Evolutionary conservation across 257 asterid species (phyloP), one percentile per base, ranked within the genome.

Genomic region (Solanum corneliomulleri): DNA sequence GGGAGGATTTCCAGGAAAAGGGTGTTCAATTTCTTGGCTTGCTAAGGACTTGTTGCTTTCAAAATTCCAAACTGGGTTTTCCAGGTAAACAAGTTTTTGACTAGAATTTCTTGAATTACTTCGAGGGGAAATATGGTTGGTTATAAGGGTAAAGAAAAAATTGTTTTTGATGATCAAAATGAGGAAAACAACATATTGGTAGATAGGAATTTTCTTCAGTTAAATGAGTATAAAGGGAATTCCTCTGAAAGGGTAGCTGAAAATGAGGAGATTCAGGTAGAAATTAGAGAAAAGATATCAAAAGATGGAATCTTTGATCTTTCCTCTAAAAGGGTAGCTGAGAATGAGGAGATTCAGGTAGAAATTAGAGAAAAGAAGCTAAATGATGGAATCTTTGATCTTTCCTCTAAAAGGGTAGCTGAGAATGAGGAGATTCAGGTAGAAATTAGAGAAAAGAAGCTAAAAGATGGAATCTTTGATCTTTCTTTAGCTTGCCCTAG

Each of bases 141-240:
- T 89, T 85, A 89, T 42, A 96, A 95, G 90, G 98, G 98, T 35
- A 96, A 96, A 89, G 97, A 94, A 66, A 56, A 21, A 18, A 83
- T 85, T 82, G 91, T 93, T 86, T 89, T 91, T 49, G 98, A 92
- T 90, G 98, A 93, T 90, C 94, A 90, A 60, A 92, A 86, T 84
- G 94, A 89, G n/a, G 96, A 81, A 47, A 88, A 89, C 68, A 88
- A 90, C 75, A 66, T 89, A 33, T 93, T 97, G 93, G 94, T 94
- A 37, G 98, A 94, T 89, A 93, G 98, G 88, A 98, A 95, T 92
- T 95, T 97, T 84, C 97, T 97, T 86, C 93, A 89, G 88, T 74
- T 97, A 93, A 93, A 89, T 86, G 98, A 92, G 58, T 88, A 83
- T 60, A 90, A 91, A 69, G 92, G 90, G 39, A 90, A 88, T 91